phyloP scores from a whole-genome alignment of 495 filamentous ascomycete species.

The Aspergillus heteromorphus region DNA sequence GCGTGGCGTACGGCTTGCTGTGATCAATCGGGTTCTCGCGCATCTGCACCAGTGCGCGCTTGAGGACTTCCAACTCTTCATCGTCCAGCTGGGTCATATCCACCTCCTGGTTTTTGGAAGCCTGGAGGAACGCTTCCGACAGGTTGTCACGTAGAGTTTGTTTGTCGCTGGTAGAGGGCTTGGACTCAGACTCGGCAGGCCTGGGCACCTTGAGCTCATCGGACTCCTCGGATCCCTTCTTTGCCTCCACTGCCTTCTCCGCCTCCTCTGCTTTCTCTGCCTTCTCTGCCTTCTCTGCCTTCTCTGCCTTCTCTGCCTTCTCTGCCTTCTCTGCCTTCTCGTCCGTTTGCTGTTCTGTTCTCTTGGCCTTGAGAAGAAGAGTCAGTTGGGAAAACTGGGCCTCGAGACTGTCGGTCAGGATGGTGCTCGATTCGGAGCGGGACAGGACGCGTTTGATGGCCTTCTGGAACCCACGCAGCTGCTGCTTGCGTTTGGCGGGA shows the following conservation, averaged over 20 bases:
- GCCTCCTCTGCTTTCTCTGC: slow-evolving; percentile 2
- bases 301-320: slow-evolving; percentile 19
- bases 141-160: slow-evolving; percentile 27
- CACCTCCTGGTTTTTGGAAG: slow-evolving; percentile 33
- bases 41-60: slow-evolving; percentile 47
- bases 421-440: slow-evolving; percentile 37
- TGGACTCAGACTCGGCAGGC: slow-evolving; percentile 5
- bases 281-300: neutral
- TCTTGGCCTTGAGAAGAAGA: slow-evolving; percentile 35
- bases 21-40: slow-evolving; percentile 70
- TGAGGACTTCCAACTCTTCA: slow-evolving; percentile 39
- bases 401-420: slow-evolving; percentile 46
- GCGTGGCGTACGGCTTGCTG: slow-evolving; percentile 80
- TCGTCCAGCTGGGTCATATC: slow-evolving; percentile 34
- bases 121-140: slow-evolving; percentile 39
- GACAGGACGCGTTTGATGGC: slow-evolving; percentile 50
- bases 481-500: slow-evolving; percentile 57
- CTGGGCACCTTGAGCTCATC: neutral
- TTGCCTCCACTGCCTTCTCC: neutral
- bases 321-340: slow-evolving; percentile 16
- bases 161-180: slow-evolving; percentile 12
- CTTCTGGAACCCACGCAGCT: slow-evolving; percentile 53
- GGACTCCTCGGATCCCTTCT: neutral
- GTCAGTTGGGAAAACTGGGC: slow-evolving; percentile 46
- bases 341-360: slow-evolving; percentile 19